Evolutionary conservation across 1,284 basidiomycete genomes (phyloP).

Genomic region (Meira miltonrushii): DNA sequence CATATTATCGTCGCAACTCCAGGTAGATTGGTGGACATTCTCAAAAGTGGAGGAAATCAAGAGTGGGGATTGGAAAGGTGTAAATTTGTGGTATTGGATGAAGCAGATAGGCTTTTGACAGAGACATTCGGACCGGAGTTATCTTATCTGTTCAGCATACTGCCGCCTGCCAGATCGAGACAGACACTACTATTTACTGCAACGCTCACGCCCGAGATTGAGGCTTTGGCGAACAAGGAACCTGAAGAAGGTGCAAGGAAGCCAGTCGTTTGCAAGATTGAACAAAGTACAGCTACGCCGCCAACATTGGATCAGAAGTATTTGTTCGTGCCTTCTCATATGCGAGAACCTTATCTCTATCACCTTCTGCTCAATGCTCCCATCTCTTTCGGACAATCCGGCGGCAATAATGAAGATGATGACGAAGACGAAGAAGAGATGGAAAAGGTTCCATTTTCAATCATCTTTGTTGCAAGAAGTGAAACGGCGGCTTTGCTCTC

Average conservation of each 20-base stretch:
- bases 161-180: conserved; percentile 67
- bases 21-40: conserved; percentile 85
- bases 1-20: conserved; percentile 95
- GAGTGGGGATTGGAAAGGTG: conserved; percentile 71
- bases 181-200: conserved; percentile 97
- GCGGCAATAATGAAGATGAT: conserved; percentile 31
- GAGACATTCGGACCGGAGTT: conserved; percentile 85
- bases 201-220: conserved; percentile 82
- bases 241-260: conserved; percentile 79
- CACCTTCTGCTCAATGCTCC: conserved; percentile 79
- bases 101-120: conserved; percentile 83
- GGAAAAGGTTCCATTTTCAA: conserved; percentile 65
- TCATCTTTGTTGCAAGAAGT: conserved; percentile 86
- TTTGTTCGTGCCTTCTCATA: conserved; percentile 87
- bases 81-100: conserved; percentile 68
- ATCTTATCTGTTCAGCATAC: conserved; percentile 64
- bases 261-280: conserved; percentile 77
- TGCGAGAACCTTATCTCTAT: conserved; percentile 87
- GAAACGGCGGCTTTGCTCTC: conserved; percentile 74
- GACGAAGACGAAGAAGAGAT: conserved; percentile 20
- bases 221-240: conserved; percentile 67
- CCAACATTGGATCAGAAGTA: conserved; percentile 82
- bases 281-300: conserved; percentile 75
- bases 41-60: conserved; percentile 66
- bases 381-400: conserved; percentile 43